These are phyloP conservation scores for Poa annua DNA, from an alignment of 176 grass and related monocot species.

Conservation along the genomic window DNA sequence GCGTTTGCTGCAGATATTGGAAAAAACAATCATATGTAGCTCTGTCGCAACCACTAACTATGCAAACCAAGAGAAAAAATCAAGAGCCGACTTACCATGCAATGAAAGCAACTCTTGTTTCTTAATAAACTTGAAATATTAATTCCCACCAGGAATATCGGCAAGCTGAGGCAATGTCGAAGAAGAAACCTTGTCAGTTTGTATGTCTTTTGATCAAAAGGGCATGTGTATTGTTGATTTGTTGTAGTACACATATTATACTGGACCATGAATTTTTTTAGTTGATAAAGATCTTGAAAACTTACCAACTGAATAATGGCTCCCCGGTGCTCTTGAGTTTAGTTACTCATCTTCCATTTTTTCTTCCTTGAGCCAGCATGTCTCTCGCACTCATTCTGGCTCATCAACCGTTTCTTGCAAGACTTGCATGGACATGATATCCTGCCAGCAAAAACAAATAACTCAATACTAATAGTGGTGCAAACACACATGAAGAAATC, in stretches of 20 bases:
- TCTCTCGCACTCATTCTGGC: conserved; percentile 72
- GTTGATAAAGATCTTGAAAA: too few relatives aligned
- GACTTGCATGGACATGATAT: conserved; percentile 64
- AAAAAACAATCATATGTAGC: conserved; percentile 25
- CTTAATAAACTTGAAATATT: conserved; percentile 49
- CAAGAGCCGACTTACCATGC: conserved; percentile 39
- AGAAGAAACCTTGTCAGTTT: conserved; percentile 8
- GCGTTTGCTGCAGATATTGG: conserved; percentile 58
- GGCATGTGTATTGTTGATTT: not conserved
- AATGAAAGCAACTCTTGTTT: conserved; percentile 63
- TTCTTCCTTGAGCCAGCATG: conserved; percentile 93
- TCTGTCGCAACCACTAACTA: conserved; percentile 20
- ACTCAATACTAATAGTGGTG: conserved; percentile 39
- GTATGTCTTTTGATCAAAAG: conserved; percentile 5
- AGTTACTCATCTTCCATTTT: conserved; percentile 76
- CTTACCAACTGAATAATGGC: too few relatives aligned
- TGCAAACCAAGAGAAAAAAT: conserved; percentile 12
- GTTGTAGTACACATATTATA: too few relatives aligned
- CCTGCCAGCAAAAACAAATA: conserved; percentile 48
- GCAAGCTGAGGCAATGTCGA: conserved; percentile 52
- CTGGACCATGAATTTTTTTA: too few relatives aligned
- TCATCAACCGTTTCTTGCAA: conserved; percentile 71
- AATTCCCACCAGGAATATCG: too few relatives aligned
- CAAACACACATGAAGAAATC: conserved; percentile 7
- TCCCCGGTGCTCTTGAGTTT: too few relatives aligned